phyloP scores from a whole-genome alignment of 257 asterid species.

The Haberlea rhodopensis region DNA sequence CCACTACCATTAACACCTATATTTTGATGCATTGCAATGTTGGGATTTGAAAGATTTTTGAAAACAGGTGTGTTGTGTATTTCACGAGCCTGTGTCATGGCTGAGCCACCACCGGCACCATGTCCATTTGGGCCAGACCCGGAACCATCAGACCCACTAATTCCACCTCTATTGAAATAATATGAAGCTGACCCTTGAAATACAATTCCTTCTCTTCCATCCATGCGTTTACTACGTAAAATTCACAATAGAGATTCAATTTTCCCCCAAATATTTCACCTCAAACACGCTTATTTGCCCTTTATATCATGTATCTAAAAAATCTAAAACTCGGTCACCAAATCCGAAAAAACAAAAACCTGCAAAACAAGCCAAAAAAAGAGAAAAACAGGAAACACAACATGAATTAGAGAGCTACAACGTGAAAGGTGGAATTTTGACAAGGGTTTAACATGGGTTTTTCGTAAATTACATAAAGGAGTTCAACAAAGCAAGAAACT shows the following conservation, averaged over 20 bases:
- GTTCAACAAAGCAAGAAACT: conserved; percentile 18
- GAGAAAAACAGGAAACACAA: conserved; percentile 13
- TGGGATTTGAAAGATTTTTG: conserved; percentile 50
- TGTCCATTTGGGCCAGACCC: conserved; percentile 33
- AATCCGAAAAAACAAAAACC: conserved; percentile 19
- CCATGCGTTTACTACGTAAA: conserved; percentile 54
- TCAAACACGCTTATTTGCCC: not conserved
- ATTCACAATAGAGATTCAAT: conserved; percentile 29
- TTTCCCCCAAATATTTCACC: conserved; percentile 10
- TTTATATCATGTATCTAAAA: conserved; percentile 21
- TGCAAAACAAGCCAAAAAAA: too few species aligned
- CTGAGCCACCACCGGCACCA: conserved; percentile 32
- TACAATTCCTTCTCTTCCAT: conserved; percentile 68
- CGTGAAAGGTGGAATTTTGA: not conserved
- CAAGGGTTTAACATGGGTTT: conserved; percentile 64
- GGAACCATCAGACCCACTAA: conserved; percentile 43
- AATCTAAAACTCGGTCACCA: conserved; percentile 35
- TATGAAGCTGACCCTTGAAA: conserved; percentile 60
- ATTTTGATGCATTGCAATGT: conserved; percentile 49
- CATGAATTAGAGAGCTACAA: conserved; percentile 17
- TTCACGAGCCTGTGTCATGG: conserved; percentile 28
- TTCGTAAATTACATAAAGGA: conserved; percentile 28
- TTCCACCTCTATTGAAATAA: conserved; percentile 61
- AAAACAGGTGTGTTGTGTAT: conserved; percentile 44
- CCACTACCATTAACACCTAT: conserved; percentile 40